Percentiles rank a stretch among this genome's conserved stretches.
These are phyloP conservation scores for Casuarina equisetifolia DNA, from an alignment of 306 rosid genomes.

Conservation along the genomic window DNA sequence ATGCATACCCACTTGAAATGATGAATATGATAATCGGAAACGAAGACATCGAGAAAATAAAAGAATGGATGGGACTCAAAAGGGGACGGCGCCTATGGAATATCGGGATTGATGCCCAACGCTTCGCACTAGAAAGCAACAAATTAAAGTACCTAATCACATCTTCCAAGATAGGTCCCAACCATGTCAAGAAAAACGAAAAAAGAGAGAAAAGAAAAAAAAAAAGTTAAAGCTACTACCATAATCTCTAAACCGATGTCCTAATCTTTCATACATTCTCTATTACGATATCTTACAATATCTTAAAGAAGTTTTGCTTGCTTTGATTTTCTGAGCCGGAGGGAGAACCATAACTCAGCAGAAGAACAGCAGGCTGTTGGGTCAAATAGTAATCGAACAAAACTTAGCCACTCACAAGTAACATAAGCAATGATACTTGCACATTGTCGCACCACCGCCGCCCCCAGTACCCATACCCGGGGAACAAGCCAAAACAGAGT, in stretches of 20 bases:
- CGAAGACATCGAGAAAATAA: not conserved
- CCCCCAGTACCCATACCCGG: constrained; percentile 30
- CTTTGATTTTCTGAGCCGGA: too few relatives aligned
- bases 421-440: constrained; percentile 32
- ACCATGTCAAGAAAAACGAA: not conserved
- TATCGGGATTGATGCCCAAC: not conserved
- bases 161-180: not conserved
- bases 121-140: not conserved
- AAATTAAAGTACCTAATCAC: not conserved
- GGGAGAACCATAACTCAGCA: not conserved
- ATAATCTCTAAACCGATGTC: too few relatives aligned
- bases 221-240: too few relatives aligned
- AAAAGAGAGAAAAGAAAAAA: too few relatives aligned
- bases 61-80: not conserved
- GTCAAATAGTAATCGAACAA: not conserved
- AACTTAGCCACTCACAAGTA: not conserved
- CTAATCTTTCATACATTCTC: not conserved
- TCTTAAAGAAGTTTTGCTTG: too few relatives aligned
- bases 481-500: constrained; percentile 19
- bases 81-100: not conserved
- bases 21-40: not conserved
- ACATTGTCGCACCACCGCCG: constrained; percentile 36
- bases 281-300: too few relatives aligned
- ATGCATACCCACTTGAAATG: not conserved
- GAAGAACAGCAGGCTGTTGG: not conserved